These are phyloP conservation scores for Tricholoma matsutake DNA, from an alignment of 768 basidiomycete species.

Conservation along the genomic window DNA sequence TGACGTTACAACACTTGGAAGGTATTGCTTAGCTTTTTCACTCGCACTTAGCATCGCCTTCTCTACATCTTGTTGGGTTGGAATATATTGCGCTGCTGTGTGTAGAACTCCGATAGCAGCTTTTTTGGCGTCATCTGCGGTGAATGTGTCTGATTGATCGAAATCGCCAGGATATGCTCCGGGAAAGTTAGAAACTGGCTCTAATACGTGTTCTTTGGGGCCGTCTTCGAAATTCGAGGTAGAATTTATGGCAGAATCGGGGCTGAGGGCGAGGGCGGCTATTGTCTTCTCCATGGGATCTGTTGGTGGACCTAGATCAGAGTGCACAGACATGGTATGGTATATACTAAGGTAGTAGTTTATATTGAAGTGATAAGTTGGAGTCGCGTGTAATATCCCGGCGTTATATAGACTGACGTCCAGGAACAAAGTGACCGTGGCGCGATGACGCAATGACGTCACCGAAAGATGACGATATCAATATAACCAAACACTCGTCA, in stretches of 20 bases:
- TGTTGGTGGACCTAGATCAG: no score
- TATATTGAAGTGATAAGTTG: no score
- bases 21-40: constrained; percentile 19
- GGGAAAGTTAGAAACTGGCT: constrained; percentile 14
- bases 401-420: no score
- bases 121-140: constrained; percentile 1
- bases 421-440: no score
- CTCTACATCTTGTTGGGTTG: constrained; percentile 19
- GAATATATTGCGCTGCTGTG: constrained; percentile 19
- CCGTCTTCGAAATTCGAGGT: neutral
- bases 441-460: no score
- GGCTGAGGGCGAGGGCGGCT: constrained; percentile 8
- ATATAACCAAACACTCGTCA: no score
- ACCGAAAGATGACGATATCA: no score
- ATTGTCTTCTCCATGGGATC: constrained; percentile 5
- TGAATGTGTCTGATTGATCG: neutral
- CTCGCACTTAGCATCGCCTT: constrained; percentile 16
- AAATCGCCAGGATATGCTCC: constrained; percentile 15
- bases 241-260: neutral
- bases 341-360: no score
- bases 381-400: no score
- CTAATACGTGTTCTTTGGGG: constrained; percentile 1
- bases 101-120: constrained; percentile 8
- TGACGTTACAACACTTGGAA: constrained; percentile 12
- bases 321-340: constrained; percentile 7